Base-by-base conservation (phyloP, 306 rosid species). In the Citrullus amarus region DNA sequence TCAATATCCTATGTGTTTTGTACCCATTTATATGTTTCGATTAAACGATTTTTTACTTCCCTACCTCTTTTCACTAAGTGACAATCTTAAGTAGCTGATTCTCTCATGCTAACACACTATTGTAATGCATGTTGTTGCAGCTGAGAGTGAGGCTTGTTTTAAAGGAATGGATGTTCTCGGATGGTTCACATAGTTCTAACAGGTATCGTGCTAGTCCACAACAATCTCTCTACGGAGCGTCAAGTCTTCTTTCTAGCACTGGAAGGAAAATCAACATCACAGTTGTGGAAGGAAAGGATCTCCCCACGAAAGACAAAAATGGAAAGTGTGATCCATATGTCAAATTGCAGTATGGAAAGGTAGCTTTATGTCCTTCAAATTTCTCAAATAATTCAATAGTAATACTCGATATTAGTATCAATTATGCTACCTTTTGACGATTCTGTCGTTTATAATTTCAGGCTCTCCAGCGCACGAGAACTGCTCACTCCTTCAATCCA, bases 81-180 rank as follows among this genome's bases (percentile, higher is more conserved):
- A 58, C 57, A 44, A 41, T 68, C 7, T 5, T 0, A 43, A 68
- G 16, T 36, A n/a, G 55, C 39, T 25, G 58, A 46, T 70, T 70
- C 18, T 41, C 34, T 46, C 20, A 2, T 8, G 76, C 72, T 77
- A 48, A 65, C 10, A 39, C 32, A 16, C 54, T 39, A 44, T 58
- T 58, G 58, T 43, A 17, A 65, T 76, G 53, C 75, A 60, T 83
- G 79, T 48, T 44, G 53, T 85, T 70, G 81, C 82, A 96, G 99
- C 87, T 96, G 89, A 84, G 84, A 15, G 97, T 91, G 82, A 89
- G 83, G 80, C 86, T 96, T 77, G 88, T 88, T 77, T 85, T 96
- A 60, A 92, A 91, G 85, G 98, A 92, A 83, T 96, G 99, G 99
- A 97, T 92, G 83, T 96, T 84, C 81, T 80, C 98, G 15, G 99